phyloP scores from a whole-genome alignment of 306 rosid genomes.

The Sicyos edulis region DNA sequence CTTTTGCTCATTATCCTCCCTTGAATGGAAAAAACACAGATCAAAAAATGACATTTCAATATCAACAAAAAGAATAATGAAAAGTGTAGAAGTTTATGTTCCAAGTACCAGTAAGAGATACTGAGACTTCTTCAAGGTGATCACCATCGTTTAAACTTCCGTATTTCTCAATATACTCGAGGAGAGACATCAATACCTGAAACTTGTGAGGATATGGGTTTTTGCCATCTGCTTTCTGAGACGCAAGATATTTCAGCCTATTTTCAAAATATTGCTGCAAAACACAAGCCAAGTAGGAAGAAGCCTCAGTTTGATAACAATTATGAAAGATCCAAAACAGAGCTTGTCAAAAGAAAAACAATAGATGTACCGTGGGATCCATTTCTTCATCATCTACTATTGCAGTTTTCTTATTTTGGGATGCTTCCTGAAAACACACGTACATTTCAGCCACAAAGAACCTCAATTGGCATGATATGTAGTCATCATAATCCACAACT shows the following conservation, averaged over 20 bases:
- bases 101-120: constrained; percentile 59
- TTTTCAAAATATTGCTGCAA: constrained; percentile 80
- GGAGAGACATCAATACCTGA: constrained; percentile 44
- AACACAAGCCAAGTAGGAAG: not conserved
- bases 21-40: constrained; percentile 19
- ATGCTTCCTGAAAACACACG: constrained; percentile 44
- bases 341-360: not conserved
- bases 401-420: constrained; percentile 47
- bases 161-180: constrained; percentile 41
- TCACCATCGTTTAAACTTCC: constrained; percentile 51
- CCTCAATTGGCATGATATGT: not conserved
- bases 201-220: constrained; percentile 89
- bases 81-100: not conserved
- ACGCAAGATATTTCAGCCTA: constrained; percentile 60
- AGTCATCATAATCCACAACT: not conserved
- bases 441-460: constrained; percentile 3
- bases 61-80: not conserved
- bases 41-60: not conserved
- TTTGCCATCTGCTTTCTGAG: constrained; percentile 42
- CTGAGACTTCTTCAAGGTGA: constrained; percentile 58
- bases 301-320: not conserved
- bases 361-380: constrained; percentile 70
- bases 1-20: constrained; percentile 62
- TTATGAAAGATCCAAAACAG: not conserved
- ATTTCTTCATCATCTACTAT: constrained; percentile 70